Evolutionary conservation across 2,329 filamentous ascomycete species (phyloP), one percentile per base, ranked within the genome.

Genomic region (Clathrospora elynae): DNA sequence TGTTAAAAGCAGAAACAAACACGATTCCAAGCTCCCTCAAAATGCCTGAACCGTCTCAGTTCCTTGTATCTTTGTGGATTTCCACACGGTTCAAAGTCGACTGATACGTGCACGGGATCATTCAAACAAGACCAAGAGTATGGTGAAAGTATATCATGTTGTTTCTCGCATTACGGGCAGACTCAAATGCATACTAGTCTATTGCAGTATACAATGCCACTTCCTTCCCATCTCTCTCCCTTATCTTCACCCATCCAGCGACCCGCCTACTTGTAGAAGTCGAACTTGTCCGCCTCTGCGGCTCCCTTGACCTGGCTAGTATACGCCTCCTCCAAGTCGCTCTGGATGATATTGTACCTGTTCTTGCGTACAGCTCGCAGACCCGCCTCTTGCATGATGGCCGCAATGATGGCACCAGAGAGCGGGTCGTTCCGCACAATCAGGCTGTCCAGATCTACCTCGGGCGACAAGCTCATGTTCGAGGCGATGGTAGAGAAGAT

Each of bases 321-420:
- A 73, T 99, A 99, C 30, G 93, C 93, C 72, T 97, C 93, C 73
- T 99, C 93, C 53, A 99, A 77, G 74, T 99, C 93, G 51, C 82
- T 84, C 78, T 99, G 93, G 65, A 99, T 97, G 71, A 99, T 99
- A 74, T 99, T 97, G 76, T 99, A 99, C 64, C 93, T 80, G 75
- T 99, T 97, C 84, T 96, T 97, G 64, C 92, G 82, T 54, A 97
- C 92, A 17, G 92, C 92, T 57, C 91, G 83, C 59, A 99, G 79
- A 57, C 93, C 93, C 20, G 93, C 93, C 75, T 99, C 93, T 73
- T 99, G 93, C 93, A 99, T 99, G 69, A 99, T 96, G 36, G 93
- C 93, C 33, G 93, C 91, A 69, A 99, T 99, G 61, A 99, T 86
- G 43, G 93, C 93, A 61, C 93, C 93, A 34, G 88, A 95, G 34